Evolutionary conservation across 2,329 filamentous ascomycete species (phyloP), one percentile per base, ranked within the genome.

Genomic region (Paraphaeosphaeria sporulosa): DNA sequence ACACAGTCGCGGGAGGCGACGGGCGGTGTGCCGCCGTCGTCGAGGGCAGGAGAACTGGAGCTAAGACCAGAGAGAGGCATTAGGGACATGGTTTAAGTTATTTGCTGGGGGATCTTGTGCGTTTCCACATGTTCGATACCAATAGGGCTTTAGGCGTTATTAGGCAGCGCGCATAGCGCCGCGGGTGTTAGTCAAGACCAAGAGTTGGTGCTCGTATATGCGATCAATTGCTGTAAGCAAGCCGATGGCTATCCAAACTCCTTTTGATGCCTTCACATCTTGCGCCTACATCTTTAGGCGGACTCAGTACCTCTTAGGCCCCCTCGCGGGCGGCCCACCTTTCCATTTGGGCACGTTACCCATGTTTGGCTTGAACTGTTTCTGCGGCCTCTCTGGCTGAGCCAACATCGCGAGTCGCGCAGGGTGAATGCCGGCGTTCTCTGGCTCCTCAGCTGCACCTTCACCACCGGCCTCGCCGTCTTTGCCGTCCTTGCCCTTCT

Each of bases 391-490:
- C 42, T 55, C 36, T 27, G 47, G 47, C 43, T 62, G 62, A 27
- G 67, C 60, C 73, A 79, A 72, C 76, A 75, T 73, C 13, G 76
- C 76, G 56, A 78, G 63, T 62, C 77, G 64, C 36, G 70, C 71
- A 9, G 77, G 77, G 61, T 79, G 76, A 17, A 79, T 79, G n/a
- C 73, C 75, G 34, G 43, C 63, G 52, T 72, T 68, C 23, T 67
- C 62, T 12, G 51, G 36, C 38, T 66, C 64, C 4, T 63, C 64
- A 17, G 52, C 53, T 25, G 54, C 61, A 9, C 62, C 53, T 48
- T 65, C 50, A 38, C 43, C 56, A 9, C 48, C 50, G n/a, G 38
- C 66, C 15, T 64, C 58, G 21, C 59, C 59, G 15, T 57, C 55
- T 30, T 59, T 55, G 27, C 52, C 63, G 15, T 57, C 55, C 30